phyloP scores from a whole-genome alignment of 305 asterid species.

The Ilex paraguariensis region DNA sequence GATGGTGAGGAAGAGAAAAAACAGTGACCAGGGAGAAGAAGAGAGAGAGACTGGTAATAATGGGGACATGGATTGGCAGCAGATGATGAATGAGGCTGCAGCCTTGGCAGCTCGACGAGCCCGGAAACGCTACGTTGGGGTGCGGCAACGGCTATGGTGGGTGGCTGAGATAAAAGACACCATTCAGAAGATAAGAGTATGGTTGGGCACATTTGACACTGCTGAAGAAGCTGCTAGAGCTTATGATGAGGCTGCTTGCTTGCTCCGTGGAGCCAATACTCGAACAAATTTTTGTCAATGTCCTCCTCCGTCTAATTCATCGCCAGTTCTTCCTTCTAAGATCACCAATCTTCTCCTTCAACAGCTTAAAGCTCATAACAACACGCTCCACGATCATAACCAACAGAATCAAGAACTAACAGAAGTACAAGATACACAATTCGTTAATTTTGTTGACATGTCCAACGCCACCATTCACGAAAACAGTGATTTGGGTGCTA shows the following conservation, averaged over 20 bases:
- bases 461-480: no score
- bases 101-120: slow-evolving; percentile 20
- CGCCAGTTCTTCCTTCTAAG: slow-evolving; percentile 11
- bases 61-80: slow-evolving; percentile 22
- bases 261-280: slow-evolving; percentile 39
- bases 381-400: background rate
- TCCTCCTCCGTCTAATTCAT: slow-evolving; percentile 19
- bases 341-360: slow-evolving; percentile 19
- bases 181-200: no score
- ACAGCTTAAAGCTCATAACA: slow-evolving; percentile 10
- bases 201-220: no score
- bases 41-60: background rate
- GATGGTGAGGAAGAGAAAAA: no score
- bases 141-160: slow-evolving; percentile 44
- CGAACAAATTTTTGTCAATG: slow-evolving; percentile 41
- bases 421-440: background rate
- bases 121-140: slow-evolving; percentile 33
- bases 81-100: slow-evolving; percentile 31
- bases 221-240: no score
- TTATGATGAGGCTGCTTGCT: slow-evolving; percentile 49
- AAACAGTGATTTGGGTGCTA: no score
- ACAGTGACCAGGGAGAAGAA: no score
- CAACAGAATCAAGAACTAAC: background rate
- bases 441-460: background rate
- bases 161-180: no score